These are phyloP conservation scores for Proliferodiscus dingleyae DNA, from an alignment of 2,329 filamentous ascomycete genomes.

Conservation along the genomic window DNA sequence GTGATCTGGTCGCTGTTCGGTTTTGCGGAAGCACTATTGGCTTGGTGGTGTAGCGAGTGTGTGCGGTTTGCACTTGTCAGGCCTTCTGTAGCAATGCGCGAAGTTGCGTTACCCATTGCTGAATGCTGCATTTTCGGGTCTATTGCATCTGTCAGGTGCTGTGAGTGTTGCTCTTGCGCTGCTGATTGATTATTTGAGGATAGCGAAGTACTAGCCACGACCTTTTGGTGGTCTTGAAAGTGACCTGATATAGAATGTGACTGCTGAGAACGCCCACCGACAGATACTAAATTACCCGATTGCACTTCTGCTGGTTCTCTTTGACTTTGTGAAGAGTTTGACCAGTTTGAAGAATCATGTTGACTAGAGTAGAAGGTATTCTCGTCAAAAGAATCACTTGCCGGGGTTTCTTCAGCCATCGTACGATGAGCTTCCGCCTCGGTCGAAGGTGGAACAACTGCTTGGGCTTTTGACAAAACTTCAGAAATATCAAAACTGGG, in stretches of 20 bases:
- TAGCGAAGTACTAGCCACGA: constrained; percentile 27
- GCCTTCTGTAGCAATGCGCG: constrained; percentile 7
- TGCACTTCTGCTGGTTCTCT: constrained; percentile 23
- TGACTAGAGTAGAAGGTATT: constrained; percentile 96
- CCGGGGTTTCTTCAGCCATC: constrained; percentile 52
- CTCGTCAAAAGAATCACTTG: constrained; percentile 82
- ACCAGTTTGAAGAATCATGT: constrained; percentile 68
- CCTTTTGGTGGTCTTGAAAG: constrained; percentile 19
- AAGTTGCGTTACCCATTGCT: constrained; percentile 9
- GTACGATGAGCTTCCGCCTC: constrained; percentile 53
- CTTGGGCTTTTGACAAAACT: constrained; percentile 66
- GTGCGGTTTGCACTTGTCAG: constrained; percentile 1
- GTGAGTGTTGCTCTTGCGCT: constrained; percentile 17
- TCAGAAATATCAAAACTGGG: constrained; percentile 67
- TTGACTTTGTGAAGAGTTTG: constrained; percentile 33
- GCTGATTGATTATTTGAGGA: constrained; percentile 27
- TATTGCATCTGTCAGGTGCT: constrained; percentile 10
- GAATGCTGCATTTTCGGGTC: neutral
- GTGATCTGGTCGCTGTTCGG: constrained; percentile 33
- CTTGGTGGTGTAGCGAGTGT: neutral
- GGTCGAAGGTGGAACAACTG: constrained; percentile 62
- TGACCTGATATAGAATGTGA: constrained; percentile 19
- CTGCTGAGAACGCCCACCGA: constrained; percentile 19
- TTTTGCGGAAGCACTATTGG: neutral
- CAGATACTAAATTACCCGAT: constrained; percentile 18